A percentile compares a stretch with the other conserved stretches of the same genome.
Evolutionary conservation across 2,329 filamentous ascomycete species (phyloP).

Genomic region (Ascochyta viciae-villosae): DNA sequence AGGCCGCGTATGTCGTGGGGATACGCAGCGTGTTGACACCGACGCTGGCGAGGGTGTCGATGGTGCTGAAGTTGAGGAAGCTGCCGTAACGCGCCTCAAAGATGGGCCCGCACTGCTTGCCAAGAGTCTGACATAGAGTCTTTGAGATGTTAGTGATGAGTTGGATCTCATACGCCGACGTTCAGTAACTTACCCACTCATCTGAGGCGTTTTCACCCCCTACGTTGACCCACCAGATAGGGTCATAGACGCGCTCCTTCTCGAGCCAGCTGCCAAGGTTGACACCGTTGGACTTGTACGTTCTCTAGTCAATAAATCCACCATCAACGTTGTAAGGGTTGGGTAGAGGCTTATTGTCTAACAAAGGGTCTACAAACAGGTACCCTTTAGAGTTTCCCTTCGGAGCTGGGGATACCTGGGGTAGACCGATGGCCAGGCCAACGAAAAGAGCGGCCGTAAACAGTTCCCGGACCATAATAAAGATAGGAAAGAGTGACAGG

Average conservation of each 20-base stretch:
- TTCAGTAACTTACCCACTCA: conserved; percentile 26
- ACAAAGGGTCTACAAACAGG: not conserved
- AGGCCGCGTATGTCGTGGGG: conserved; percentile 45
- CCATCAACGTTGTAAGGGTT: conserved; percentile 1
- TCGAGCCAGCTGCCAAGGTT: conserved; percentile 45
- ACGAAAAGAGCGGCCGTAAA: not conserved
- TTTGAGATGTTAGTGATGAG: conserved; percentile 21
- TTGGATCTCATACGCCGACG: too few species aligned
- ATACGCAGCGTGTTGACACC: conserved; percentile 46
- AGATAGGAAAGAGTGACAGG: not conserved
- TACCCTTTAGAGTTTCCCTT: not conserved
- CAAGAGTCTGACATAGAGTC: conserved; percentile 40
- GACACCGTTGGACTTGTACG: conserved; percentile 18
- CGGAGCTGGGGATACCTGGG: not conserved
- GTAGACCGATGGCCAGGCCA: not conserved
- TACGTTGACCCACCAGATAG: conserved; percentile 29
- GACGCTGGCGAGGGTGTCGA: conserved; percentile 41
- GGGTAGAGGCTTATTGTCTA: not conserved
- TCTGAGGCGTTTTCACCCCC: conserved; percentile 2
- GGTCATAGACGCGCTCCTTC: conserved; percentile 35
- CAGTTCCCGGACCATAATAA: not conserved
- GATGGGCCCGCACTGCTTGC: conserved; percentile 34
- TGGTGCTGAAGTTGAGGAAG: conserved; percentile 36
- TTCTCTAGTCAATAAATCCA: conserved; percentile 15
- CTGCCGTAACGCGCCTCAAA: conserved; percentile 38